Evolutionary conservation across 2,329 filamentous ascomycete species (phyloP), one percentile per base, ranked within the genome.

Genomic region (Diaporthe citrichinensis): DNA sequence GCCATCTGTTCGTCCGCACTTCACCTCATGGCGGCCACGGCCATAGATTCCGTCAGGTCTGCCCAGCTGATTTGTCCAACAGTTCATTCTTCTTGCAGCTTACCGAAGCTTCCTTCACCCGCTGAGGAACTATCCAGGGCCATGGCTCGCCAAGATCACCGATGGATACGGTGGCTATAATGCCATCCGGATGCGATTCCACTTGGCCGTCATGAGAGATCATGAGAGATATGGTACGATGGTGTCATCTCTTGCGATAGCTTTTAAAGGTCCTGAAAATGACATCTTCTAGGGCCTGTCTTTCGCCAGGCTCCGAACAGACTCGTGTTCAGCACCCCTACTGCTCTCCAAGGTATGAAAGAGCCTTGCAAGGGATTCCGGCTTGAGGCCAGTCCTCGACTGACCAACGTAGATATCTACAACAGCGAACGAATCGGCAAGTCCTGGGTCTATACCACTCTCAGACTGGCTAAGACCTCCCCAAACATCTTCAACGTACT

Each of bases 301-400:
- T 62, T 46, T 28, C 59, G 59, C 14, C 59, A 62, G 15, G 59
- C n/a, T 25, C 59, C 59, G n/a, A 62, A 62, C 15, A 44, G 59
- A 15, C 59, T 62, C n/a, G 36, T 62, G 0, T 62, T 62, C 25
- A 62, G 46, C 15, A 62, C 58, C 41, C n/a, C 39, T 7, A 62
- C 59, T 10, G 59, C 36, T 34, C 39, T 62, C 5, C n/a, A 31
- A 62, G 59, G 59, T 62, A 31, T 5, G 39, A 20, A 12, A 23
- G 14, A 28, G 6, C 5, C 31, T 31, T 31, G 31, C 3, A 31
- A 31, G 14, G 9, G 7, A 25, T 2, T n/a, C 12, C 12, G 7
- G 7, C 3, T 28, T 20, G 10, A 20, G 15, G 8, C n/a, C n/a
- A 25, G 14, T 4, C 4, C n/a, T 10, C 8, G 2, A 28, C 36